A percentile compares a stretch with the other conserved stretches of the same genome.
Conservation (phyloP, 2,329 filamentous ascomycete genomes). For the Corynespora cassiicola region DNA sequence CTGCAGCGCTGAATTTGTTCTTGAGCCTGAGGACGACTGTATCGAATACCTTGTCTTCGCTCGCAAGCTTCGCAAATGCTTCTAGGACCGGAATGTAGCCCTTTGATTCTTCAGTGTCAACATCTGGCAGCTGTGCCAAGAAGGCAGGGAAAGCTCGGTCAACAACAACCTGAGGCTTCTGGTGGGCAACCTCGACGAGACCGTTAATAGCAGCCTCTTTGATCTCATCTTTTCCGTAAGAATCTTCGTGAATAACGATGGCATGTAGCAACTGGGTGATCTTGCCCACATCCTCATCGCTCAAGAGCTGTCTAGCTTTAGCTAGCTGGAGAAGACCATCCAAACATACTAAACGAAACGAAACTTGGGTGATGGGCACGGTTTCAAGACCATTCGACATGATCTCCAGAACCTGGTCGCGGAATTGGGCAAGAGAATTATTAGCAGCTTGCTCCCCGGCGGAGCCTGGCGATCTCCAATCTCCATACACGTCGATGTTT, state of each 20-base stretch:
- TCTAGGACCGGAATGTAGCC: constrained; percentile 65
- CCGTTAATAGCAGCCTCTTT: constrained; percentile 65
- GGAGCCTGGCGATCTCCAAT: constrained; percentile 57
- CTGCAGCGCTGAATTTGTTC: constrained; percentile 66
- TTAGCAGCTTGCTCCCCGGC: constrained; percentile 34
- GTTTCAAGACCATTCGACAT: constrained; percentile 52
- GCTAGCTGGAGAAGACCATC: constrained; percentile 53
- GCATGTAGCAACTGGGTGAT: constrained; percentile 68
- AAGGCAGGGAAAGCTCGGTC: constrained; percentile 71
- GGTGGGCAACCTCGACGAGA: constrained; percentile 66
- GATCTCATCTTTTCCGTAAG: constrained; percentile 62
- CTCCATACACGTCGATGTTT: constrained; percentile 63
- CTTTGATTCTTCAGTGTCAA: constrained; percentile 53
- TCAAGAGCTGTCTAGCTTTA: constrained; percentile 48
- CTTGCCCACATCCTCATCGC: constrained; percentile 50
- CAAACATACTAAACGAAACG: constrained; percentile 54
- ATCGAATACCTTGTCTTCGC: constrained; percentile 68
- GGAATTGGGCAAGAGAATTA: constrained; percentile 49
- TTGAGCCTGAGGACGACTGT: constrained; percentile 68
- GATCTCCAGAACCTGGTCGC: constrained; percentile 49
- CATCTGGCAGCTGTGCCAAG: constrained; percentile 68
- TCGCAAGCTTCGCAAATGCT: constrained; percentile 68
- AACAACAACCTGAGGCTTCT: constrained; percentile 67
- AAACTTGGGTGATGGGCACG: constrained; percentile 56
- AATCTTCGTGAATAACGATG: constrained; percentile 66